Conservation (phyloP, 129 eudicot genomes). For the Artemisia argyi region DNA sequence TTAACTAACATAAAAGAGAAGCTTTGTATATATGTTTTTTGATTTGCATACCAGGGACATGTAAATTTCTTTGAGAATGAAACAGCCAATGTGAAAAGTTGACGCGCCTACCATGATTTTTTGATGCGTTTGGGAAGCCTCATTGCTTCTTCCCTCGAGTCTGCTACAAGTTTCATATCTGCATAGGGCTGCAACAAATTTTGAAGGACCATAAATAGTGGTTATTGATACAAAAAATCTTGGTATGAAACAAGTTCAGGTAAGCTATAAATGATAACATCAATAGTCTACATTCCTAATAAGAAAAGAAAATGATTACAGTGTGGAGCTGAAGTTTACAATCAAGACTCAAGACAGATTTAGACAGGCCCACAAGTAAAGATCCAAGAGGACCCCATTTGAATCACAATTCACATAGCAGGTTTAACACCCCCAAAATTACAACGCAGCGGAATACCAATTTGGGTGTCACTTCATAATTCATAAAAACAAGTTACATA, state of each 20-base stretch:
- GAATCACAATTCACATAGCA: no score
- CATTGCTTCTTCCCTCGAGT: constrained; percentile 47
- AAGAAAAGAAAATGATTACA: not conserved
- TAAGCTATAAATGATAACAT: not conserved
- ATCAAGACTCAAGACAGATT: not conserved
- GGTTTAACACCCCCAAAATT: no score
- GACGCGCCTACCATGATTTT: constrained; percentile 45
- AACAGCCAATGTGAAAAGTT: not conserved
- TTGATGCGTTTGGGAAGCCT: constrained; percentile 54
- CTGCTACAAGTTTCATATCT: constrained; percentile 43
- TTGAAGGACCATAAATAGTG: not conserved
- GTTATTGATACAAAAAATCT: not conserved
- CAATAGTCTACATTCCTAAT: not conserved
- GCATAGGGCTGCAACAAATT: constrained; percentile 39
- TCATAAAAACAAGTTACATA: no score
- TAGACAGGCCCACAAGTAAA: not conserved
- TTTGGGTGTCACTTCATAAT: no score
- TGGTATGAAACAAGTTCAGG: not conserved
- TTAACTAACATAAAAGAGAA: not conserved
- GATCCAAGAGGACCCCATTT: not conserved
- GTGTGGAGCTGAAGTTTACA: not conserved
- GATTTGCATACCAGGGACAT: constrained; percentile 3
- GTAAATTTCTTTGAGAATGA: not conserved
- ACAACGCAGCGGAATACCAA: no score
- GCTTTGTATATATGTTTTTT: not conserved